A percentile compares a stretch with the other conserved stretches of the same genome.
phyloP scores from a whole-genome alignment of 257 asterid genomes.

The Solanum pinnatisectum region DNA sequence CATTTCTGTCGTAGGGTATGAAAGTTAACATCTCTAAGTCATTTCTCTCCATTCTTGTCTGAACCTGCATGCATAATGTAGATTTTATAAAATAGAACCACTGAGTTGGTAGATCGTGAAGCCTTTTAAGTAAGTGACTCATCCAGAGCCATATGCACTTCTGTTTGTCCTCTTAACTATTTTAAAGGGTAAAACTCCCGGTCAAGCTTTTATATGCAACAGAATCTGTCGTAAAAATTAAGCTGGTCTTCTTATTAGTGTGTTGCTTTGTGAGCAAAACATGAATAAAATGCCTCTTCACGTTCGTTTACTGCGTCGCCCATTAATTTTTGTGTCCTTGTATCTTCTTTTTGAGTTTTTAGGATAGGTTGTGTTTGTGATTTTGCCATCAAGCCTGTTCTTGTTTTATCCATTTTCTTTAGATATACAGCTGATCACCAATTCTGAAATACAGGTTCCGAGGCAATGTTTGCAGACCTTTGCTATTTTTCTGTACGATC shows the following conservation, averaged over 20 bases:
- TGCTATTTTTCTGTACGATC: conserved; percentile 92
- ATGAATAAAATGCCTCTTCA: background rate
- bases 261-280: background rate
- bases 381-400: background rate
- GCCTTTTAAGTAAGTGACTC: background rate
- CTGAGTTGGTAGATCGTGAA: background rate
- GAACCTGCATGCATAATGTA: background rate
- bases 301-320: background rate
- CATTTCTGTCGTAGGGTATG: background rate
- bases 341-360: background rate
- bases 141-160: background rate
- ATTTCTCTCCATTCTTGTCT: background rate
- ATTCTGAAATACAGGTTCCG: conserved; percentile 76
- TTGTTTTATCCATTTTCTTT: background rate
- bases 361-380: background rate
- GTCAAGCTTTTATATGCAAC: background rate
- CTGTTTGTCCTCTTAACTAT: background rate
- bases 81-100: background rate
- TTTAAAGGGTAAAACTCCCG: background rate
- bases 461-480: conserved; percentile 99
- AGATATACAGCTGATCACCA: conserved; percentile 35
- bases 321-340: background rate
- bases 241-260: background rate
- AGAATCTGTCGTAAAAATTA: background rate
- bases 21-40: background rate